These are phyloP conservation scores for Flammula alnicola DNA, from an alignment of 1,284 basidiomycete species.

Conservation along the genomic window DNA sequence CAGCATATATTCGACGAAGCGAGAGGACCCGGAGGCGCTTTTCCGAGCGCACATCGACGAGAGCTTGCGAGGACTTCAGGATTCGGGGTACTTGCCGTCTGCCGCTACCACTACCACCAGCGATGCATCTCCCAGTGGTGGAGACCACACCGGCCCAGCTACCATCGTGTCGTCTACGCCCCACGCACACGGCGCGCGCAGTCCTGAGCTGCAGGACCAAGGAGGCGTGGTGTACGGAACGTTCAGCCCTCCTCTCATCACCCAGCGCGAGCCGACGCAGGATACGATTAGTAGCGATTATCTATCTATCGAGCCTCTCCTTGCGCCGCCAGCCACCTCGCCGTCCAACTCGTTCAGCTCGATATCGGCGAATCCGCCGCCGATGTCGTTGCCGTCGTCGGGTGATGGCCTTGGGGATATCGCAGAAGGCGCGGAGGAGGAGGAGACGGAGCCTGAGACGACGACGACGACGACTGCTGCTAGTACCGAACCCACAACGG, in stretches of 20 bases:
- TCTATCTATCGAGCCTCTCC: conserved; percentile 40
- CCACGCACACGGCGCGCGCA: conserved; percentile 18
- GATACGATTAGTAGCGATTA: conserved; percentile 18
- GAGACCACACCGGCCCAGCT: conserved; percentile 4
- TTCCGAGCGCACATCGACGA: conserved; percentile 24
- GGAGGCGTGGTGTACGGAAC: conserved; percentile 19
- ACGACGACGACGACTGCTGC: conserved; percentile 54
- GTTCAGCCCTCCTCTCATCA: conserved; percentile 24
- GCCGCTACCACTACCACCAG: too few relatives aligned
- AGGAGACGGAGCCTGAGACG: too few relatives aligned
- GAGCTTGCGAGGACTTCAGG: conserved; percentile 17
- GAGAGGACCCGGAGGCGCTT: conserved; percentile 21
- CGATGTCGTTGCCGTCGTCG: background rate
- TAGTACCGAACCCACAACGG: conserved; percentile 32
- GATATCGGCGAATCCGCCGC: too few relatives aligned
- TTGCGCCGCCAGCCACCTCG: conserved; percentile 25
- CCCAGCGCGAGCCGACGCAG: conserved; percentile 17
- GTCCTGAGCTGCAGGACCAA: conserved; percentile 16
- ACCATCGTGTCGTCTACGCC: conserved; percentile 25
- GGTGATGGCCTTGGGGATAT: conserved; percentile 53
- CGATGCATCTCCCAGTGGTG: background rate
- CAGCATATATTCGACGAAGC: conserved; percentile 17
- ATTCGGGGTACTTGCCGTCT: conserved; percentile 6
- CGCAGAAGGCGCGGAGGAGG: conserved; percentile 52
- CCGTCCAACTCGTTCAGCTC: conserved; percentile 25